A percentile compares a stretch with the other conserved stretches of the same genome.
Conservation (phyloP, 768 basidiomycete species). For the Lentinus brumalis region DNA sequence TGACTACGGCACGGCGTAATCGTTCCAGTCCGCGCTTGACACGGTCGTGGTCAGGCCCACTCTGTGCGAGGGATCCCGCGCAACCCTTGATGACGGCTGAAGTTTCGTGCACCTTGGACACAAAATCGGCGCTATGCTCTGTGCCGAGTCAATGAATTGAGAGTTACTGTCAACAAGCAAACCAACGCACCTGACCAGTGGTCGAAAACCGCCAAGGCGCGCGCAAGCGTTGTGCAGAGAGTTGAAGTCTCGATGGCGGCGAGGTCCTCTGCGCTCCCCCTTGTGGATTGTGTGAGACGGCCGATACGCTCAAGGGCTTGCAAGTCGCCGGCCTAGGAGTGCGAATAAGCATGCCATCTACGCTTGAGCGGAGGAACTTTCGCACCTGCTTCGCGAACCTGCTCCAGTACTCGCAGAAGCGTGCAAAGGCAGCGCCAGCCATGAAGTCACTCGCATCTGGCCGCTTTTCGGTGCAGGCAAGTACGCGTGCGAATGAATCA, state of each 20-base stretch:
- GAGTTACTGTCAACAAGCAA: too few relatives aligned
- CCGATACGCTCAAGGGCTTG: slow-evolving; percentile 46
- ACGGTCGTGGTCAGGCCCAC: slow-evolving; percentile 48
- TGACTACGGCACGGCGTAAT: slow-evolving; percentile 51
- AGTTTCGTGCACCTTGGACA: slow-evolving; percentile 6
- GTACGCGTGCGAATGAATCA: slow-evolving; percentile 44
- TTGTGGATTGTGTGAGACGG: background rate
- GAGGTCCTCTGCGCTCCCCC: slow-evolving; percentile 33
- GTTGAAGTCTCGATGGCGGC: slow-evolving; percentile 30
- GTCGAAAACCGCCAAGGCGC: slow-evolving; percentile 45
- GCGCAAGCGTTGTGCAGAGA: slow-evolving; percentile 46
- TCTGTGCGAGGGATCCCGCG: slow-evolving; percentile 9
- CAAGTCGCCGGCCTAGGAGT: slow-evolving; percentile 21
- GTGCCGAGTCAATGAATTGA: background rate
- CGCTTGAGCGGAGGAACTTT: background rate
- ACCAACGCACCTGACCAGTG: slow-evolving; percentile 25
- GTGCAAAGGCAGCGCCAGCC: slow-evolving; percentile 53
- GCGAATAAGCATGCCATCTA: background rate
- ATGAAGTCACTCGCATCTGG: slow-evolving; percentile 43
- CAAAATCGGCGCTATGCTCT: slow-evolving; percentile 11
- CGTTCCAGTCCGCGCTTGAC: slow-evolving; percentile 63
- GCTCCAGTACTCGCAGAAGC: slow-evolving; percentile 75
- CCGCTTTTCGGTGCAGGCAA: slow-evolving; percentile 42
- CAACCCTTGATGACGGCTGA: slow-evolving; percentile 7
- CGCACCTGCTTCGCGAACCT: slow-evolving; percentile 63